phyloP scores from a whole-genome alignment of 2,329 filamentous ascomycete genomes.

The Xenoacremonium recifei region DNA sequence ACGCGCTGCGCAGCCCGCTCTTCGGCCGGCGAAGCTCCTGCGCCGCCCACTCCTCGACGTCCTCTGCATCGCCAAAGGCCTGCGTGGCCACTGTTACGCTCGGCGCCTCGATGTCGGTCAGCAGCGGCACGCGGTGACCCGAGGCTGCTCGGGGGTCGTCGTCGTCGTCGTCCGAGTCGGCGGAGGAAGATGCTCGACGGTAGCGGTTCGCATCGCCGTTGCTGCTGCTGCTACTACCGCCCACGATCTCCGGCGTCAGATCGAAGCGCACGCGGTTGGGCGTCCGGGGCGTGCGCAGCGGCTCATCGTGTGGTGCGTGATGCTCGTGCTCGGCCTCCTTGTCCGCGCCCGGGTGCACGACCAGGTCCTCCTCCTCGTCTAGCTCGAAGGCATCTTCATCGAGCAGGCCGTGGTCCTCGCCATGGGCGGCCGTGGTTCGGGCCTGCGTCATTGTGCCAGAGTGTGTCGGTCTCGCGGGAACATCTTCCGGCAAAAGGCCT shows the following conservation, averaged over 20 bases:
- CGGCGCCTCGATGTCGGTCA: constrained; percentile 82
- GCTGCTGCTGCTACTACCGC: constrained; percentile 22
- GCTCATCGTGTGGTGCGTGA: constrained; percentile 4
- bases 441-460: constrained; percentile 31
- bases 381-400: constrained; percentile 11
- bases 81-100: constrained; percentile 66
- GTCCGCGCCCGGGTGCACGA: constrained; percentile 8
- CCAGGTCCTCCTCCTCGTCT: constrained; percentile 7
- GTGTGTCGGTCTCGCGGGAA: constrained; percentile 21
- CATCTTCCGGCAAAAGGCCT: constrained; percentile 23
- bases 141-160: constrained; percentile 46
- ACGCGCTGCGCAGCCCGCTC: constrained; percentile 81
- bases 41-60: constrained; percentile 44
- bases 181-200: constrained; percentile 20
- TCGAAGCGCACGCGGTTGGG: constrained; percentile 77
- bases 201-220: constrained; percentile 12
- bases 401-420: constrained; percentile 33
- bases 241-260: constrained; percentile 46
- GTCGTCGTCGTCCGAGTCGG: constrained; percentile 37
- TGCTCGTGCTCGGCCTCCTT: constrained; percentile 17
- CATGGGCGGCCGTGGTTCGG: constrained; percentile 28
- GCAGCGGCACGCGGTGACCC: constrained; percentile 63
- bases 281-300: constrained; percentile 33
- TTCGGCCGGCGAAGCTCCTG: constrained; percentile 67
- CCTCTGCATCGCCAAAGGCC: constrained; percentile 33